Percentiles rank a stretch among this genome's conserved stretches.
These are phyloP conservation scores for Carex scoparia DNA, from an alignment of 176 grass and related monocot genomes.

Conservation along the genomic window DNA sequence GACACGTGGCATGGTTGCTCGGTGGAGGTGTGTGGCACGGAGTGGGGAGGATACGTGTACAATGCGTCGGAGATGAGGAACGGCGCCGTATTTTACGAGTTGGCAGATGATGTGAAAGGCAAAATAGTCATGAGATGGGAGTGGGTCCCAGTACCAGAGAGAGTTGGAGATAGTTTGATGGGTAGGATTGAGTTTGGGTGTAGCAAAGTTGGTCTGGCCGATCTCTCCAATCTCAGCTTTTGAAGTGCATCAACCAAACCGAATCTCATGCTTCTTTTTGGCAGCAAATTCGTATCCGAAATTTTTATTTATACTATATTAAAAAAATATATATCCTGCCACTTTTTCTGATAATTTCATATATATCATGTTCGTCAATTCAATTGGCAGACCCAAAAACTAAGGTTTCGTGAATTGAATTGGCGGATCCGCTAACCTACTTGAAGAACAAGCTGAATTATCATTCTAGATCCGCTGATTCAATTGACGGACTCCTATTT, in stretches of 20 bases:
- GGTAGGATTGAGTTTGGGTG: slow-evolving; percentile 48
- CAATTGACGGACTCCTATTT: too few relatives aligned
- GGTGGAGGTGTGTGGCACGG: slow-evolving; percentile 50
- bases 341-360: too few relatives aligned
- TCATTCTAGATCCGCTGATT: too few relatives aligned
- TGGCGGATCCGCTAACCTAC: too few relatives aligned
- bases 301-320: too few relatives aligned
- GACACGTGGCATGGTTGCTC: slow-evolving; percentile 23
- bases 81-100: slow-evolving; percentile 62
- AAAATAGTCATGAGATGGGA: slow-evolving; percentile 50
- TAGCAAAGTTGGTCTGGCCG: slow-evolving; percentile 36
- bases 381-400: too few relatives aligned
- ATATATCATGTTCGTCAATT: too few relatives aligned
- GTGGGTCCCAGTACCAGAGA: slow-evolving; percentile 50
- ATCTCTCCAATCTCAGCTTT: slow-evolving; percentile 22
- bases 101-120: background rate
- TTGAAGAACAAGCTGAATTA: too few relatives aligned
- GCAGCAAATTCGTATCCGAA: too few relatives aligned
- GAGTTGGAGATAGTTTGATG: slow-evolving; percentile 30
- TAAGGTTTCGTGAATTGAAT: too few relatives aligned
- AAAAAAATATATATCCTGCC: too few relatives aligned
- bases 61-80: slow-evolving; percentile 48
- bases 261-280: too few relatives aligned
- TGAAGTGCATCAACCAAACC: background rate
- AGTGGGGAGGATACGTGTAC: slow-evolving; percentile 64